Evolutionary conservation across 2,329 filamentous ascomycete genomes (phyloP), one percentile per base, ranked within the genome.

Genomic region (Aspergillus neoniger): DNA sequence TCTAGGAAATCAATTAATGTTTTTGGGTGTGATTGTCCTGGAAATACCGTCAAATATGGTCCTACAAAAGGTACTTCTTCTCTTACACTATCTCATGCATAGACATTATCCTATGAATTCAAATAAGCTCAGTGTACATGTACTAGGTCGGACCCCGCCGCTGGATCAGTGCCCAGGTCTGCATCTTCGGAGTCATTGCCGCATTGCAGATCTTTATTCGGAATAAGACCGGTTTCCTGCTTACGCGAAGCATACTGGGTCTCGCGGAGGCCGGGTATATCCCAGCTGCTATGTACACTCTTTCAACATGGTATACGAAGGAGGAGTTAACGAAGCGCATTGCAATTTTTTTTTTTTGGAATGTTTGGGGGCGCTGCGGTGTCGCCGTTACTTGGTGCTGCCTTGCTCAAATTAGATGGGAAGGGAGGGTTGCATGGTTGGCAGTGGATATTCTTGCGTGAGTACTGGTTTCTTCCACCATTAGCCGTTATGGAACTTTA

Each of bases 1-100:
- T 55, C 67, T 84, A 0, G 82, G 82, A 0, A 84, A 84, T 58
- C 82, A 84, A 63, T 67, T 84, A 8, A 82, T 84, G 80, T 84
- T 82, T 61, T 71, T 82, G 32, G 80, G 80, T 0, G 82, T 82
- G 8, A 79, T 84, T 2, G 65, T 82, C 2, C 67, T 83, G 1
- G 81, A 84, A 58, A 84, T 85, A 2, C 82, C 82, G 0, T 82
- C 78, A 17, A 85, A 84, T 63, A 75, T 84, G 63, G 30, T 72
- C 1, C 57, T 73, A 4, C 69, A 72, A 52, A 63, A 55, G 17
- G 53, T 55, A 41, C n/a, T 21, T 2, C 9, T 44, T 28, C 25
- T 8, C 14, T 38, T 7, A 15, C 23, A 19, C 10, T 15, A 21
- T 10, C 10, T 4, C 6, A 8, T 8, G 25, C 25, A 28, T 3